phyloP scores from a whole-genome alignment of 2,329 filamentous ascomycete species.

The Nectriaceae sp. region DNA sequence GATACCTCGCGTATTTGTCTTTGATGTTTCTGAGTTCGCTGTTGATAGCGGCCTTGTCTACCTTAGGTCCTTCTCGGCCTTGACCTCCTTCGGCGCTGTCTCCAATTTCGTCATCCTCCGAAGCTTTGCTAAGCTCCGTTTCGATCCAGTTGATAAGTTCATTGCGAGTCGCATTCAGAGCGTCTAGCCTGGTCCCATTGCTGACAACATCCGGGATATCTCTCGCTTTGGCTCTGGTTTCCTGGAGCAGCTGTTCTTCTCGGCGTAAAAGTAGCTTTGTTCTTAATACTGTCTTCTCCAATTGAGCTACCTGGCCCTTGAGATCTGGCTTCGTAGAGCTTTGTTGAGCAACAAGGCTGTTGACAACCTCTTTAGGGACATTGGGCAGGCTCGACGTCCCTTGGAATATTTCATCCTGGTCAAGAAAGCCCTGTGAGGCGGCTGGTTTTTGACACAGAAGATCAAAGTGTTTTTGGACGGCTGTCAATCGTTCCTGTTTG shows the following conservation, averaged over 20 bases:
- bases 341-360: constrained; percentile 48
- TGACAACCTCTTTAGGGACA: constrained; percentile 54
- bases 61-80: constrained; percentile 21
- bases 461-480: constrained; percentile 54
- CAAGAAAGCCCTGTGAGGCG: constrained; percentile 51
- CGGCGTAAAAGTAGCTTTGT: constrained; percentile 58
- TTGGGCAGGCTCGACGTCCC: constrained; percentile 46
- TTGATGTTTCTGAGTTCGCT: constrained; percentile 50
- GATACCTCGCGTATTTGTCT: constrained; percentile 56
- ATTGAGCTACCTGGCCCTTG: constrained; percentile 47
- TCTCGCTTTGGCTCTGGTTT: constrained; percentile 43
- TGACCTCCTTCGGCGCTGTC: constrained; percentile 28
- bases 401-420: constrained; percentile 49
- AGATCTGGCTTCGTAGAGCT: constrained; percentile 43
- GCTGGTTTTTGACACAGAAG: constrained; percentile 54
- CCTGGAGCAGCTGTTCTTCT: constrained; percentile 57
- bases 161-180: constrained; percentile 57
- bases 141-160: constrained; percentile 69
- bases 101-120: constrained; percentile 37
- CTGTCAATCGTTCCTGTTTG: constrained; percentile 51
- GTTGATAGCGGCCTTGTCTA: constrained; percentile 34
- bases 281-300: constrained; percentile 61
- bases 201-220: constrained; percentile 39
- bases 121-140: constrained; percentile 57
- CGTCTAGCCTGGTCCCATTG: constrained; percentile 48